Conservation (phyloP, 345 rosid genomes). For the Eucalyptus erythrocorys region DNA sequence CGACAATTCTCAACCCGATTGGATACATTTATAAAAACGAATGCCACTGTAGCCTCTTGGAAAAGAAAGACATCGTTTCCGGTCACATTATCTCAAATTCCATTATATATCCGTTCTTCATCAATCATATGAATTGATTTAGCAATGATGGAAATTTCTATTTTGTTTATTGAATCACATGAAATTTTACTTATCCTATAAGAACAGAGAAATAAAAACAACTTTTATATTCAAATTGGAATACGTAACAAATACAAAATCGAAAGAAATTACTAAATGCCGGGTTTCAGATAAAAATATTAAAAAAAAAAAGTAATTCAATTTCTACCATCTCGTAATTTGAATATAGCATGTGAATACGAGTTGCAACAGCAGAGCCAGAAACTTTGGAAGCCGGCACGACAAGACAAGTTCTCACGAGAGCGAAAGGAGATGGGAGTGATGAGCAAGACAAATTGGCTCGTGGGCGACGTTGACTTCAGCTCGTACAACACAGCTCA, state of each 20-base stretch:
- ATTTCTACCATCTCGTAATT: neutral
- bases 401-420: neutral
- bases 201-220: neutral
- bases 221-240: neutral
- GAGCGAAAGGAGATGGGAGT: neutral
- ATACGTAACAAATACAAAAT: neutral
- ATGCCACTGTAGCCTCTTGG: neutral
- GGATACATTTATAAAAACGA: neutral
- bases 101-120: no score
- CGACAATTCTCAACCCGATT: neutral
- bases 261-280: neutral
- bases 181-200: no score
- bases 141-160: no score
- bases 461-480: neutral
- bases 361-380: neutral
- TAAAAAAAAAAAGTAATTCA: neutral
- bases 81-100: neutral
- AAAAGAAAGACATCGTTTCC: neutral
- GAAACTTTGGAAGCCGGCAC: neutral
- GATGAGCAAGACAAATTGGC: neutral
- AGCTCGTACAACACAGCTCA: neutral
- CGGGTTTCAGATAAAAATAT: neutral
- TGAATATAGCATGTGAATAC: neutral
- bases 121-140: no score
- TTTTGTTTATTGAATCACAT: neutral